Conservation (phyloP, 169 alveolate species). For the Ichthyophthirius multifiliis region DNA sequence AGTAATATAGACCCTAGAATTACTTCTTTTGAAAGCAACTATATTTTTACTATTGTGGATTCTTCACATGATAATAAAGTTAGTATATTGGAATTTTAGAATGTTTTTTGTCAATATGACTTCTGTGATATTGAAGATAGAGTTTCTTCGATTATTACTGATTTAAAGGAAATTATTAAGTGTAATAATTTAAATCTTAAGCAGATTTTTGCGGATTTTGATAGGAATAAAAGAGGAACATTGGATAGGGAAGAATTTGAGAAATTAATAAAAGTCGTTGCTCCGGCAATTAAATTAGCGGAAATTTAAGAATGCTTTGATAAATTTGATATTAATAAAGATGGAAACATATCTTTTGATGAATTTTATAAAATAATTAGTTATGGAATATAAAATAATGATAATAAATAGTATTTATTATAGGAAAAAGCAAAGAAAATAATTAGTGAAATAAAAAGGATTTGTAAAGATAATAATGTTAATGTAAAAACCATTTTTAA, state of each 20-base stretch:
- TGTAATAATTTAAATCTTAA: conserved; percentile 13
- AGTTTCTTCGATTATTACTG: conserved; percentile 23
- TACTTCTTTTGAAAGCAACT: background rate
- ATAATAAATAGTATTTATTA: background rate
- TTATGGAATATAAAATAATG: conserved; percentile 24
- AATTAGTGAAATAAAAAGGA: conserved; percentile 15
- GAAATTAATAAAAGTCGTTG: conserved; percentile 1
- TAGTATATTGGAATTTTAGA: background rate
- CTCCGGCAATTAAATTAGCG: background rate
- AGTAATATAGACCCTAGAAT: conserved; percentile 17
- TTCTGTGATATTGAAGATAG: conserved; percentile 20
- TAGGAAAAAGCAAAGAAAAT: conserved; percentile 23
- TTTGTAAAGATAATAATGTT: conserved; percentile 21
- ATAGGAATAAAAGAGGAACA: conserved; percentile 14
- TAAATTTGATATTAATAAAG: conserved; percentile 28
- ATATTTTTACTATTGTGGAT: conserved; percentile 15
- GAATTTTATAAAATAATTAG: conserved; percentile 28
- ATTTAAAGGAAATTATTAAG: conserved; percentile 34
- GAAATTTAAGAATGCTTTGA: background rate
- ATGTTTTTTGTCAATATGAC: conserved; percentile 5
- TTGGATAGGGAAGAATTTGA: conserved; percentile 8
- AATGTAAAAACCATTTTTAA: background rate
- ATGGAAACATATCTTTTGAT: background rate
- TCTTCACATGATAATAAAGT: background rate
- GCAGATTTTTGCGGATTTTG: conserved; percentile 9